Evolutionary conservation across 2,329 filamentous ascomycete species (phyloP), one percentile per base, ranked within the genome.

Genomic region (Colletotrichum chlorophyti): DNA sequence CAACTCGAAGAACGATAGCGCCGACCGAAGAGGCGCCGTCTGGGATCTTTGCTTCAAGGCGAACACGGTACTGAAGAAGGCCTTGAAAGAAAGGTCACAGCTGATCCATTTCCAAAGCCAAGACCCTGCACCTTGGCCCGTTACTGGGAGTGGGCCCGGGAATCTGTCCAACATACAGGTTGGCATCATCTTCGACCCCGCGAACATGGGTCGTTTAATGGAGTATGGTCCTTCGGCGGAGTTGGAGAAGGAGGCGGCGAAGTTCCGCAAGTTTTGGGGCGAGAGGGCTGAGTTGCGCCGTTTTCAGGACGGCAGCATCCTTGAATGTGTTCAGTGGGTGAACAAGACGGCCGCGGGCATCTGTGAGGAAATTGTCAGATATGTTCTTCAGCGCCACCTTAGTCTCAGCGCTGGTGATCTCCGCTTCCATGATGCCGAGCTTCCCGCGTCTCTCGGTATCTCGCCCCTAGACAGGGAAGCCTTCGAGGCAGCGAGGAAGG

Each of bases 251-350:
- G 91, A 92, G 63, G 90, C 93, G 21, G 86, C 87, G 9, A 83
- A 82, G 27, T 99, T 97, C 72, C 90, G 91, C 31, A 85, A 88
- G 29, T 98, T 99, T 70, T 99, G 96, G 95, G 95, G 94, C 6
- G 89, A 94, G 9, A 96, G 95, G 71, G 86, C 95, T 1, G 95
- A 99, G 72, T 81, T 99, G 41, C 86, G 95, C 63, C 90, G 95
- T 17, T 99, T 99, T 79, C 96, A 93, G 67, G 93, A 98, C 68
- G 95, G 95, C 19, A 94, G 89, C 66, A 97, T 99, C 64, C 82
- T 93, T 8, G 96, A 99, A 73, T 97, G 91, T 68, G 79, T 98
- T 26, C 88, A 96, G 17, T 99, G 95, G 95, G 81, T 81, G 2
- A 83, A 87, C 63, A 81, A 84, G 52, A 78, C 83, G 2, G 78